Conservation (phyloP, 176 grass and related monocot species). For the Musa beccarii region DNA sequence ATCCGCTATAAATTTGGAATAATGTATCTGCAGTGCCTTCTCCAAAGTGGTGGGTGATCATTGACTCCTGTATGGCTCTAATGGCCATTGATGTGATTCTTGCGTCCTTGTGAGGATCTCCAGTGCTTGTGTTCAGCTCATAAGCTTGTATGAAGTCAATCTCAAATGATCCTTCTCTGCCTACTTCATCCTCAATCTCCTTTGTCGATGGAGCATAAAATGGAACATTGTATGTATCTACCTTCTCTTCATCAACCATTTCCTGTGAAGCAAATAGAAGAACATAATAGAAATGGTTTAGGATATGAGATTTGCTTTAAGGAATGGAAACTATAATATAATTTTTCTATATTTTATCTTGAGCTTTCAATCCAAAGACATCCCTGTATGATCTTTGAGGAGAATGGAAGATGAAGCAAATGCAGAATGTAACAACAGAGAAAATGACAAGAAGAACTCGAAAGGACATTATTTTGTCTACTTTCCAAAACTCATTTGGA, state of each 20-base stretch:
- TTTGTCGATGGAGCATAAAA: slow-evolving; percentile 72
- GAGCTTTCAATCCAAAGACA: no score
- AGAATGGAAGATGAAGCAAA: no score
- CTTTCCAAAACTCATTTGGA: no score
- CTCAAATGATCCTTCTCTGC: slow-evolving; percentile 67
- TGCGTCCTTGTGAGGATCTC: slow-evolving; percentile 73
- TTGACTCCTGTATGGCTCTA: slow-evolving; percentile 88
- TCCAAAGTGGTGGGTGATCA: slow-evolving; percentile 90
- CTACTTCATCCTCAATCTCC: slow-evolving; percentile 71
- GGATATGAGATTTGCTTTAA: background rate
- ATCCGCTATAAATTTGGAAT: slow-evolving; percentile 52
- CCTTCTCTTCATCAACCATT: slow-evolving; percentile 54
- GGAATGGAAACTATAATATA: background rate
- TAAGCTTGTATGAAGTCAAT: slow-evolving; percentile 62
- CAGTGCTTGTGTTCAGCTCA: slow-evolving; percentile 76
- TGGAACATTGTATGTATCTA: slow-evolving; percentile 81
- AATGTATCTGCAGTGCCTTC: slow-evolving; percentile 48
- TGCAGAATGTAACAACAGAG: no score
- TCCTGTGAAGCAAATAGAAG: slow-evolving; percentile 21
- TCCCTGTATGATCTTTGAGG: no score
- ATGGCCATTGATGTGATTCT: slow-evolving; percentile 65
- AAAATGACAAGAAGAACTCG: background rate
- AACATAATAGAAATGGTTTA: background rate
- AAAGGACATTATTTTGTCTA: no score
- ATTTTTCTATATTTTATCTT: background rate